Percentiles rank a stretch among this genome's conserved stretches.
Conservation (phyloP, 2,329 filamentous ascomycete species). For the Monosporascus sp. region DNA sequence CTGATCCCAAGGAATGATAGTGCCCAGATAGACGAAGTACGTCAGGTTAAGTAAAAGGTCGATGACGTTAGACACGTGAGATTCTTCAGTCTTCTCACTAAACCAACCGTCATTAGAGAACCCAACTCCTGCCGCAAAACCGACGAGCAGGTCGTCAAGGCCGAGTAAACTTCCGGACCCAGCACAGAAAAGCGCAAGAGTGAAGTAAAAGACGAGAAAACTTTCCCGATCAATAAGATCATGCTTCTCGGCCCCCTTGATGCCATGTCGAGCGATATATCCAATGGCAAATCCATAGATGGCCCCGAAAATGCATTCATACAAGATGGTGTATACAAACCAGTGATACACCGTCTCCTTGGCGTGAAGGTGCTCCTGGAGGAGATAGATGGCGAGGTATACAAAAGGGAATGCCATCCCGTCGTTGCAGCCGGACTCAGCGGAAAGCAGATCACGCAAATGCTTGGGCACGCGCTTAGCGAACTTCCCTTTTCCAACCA, state of each 20-base stretch:
- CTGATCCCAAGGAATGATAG: slow-evolving; percentile 93
- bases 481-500: slow-evolving; percentile 98
- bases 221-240: slow-evolving; percentile 93
- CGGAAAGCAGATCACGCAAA: slow-evolving; percentile 88
- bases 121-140: slow-evolving; percentile 92
- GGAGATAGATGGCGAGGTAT: slow-evolving; percentile 85
- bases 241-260: slow-evolving; percentile 78
- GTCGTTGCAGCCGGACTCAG: slow-evolving; percentile 97
- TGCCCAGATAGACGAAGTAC: slow-evolving; percentile 96
- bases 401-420: slow-evolving; percentile 99
- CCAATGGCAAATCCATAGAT: slow-evolving; percentile 83
- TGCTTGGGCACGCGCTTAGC: slow-evolving; percentile 97
- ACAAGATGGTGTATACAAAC: slow-evolving; percentile 84
- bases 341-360: slow-evolving; percentile 73
- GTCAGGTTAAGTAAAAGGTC: slow-evolving; percentile 94
- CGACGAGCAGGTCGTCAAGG: slow-evolving; percentile 88
- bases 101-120: slow-evolving; percentile 99
- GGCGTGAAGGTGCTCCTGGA: slow-evolving; percentile 69
- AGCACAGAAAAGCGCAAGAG: slow-evolving; percentile 90
- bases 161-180: slow-evolving; percentile 88
- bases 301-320: slow-evolving; percentile 92
- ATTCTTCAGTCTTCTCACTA: slow-evolving; percentile 94
- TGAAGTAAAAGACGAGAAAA: slow-evolving; percentile 98
- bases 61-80: slow-evolving; percentile 98
- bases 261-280: slow-evolving; percentile 84